Conservation (phyloP, 345 rosid genomes). For the Lumnitzera littorea region DNA sequence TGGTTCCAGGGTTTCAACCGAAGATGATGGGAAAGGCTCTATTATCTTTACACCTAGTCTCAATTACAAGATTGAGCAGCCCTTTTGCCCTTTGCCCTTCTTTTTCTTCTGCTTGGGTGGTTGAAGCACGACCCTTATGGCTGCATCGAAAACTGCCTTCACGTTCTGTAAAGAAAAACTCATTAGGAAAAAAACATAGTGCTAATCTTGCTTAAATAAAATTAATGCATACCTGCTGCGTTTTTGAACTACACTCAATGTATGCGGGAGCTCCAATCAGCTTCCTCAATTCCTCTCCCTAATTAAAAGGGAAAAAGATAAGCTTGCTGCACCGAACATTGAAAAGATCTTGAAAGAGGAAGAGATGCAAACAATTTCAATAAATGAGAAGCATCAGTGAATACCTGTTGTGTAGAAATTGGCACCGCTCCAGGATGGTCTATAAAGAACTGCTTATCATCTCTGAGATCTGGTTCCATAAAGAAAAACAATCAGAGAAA, state of each 20-base stretch:
- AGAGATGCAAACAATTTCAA: not conserved
- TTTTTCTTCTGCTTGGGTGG: constrained; percentile 84
- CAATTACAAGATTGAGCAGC: constrained; percentile 62
- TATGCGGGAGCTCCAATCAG: constrained; percentile 80
- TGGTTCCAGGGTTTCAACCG: not conserved
- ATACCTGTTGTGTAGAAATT: constrained; percentile 65
- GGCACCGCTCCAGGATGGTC: constrained; percentile 97
- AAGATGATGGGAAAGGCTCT: not conserved
- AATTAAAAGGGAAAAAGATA: not conserved
- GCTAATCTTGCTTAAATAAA: not conserved
- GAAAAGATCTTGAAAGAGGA: not conserved
- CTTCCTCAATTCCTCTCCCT: constrained; percentile 97
- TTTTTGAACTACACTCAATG: constrained; percentile 88
- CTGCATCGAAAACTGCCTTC: constrained; percentile 79
- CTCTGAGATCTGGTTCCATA: constrained; percentile 67
- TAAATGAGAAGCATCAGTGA: constrained; percentile 1
- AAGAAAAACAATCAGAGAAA: constrained; percentile 14
- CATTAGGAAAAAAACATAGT: not conserved
- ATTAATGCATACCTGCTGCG: constrained; percentile 60
- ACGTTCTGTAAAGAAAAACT: constrained; percentile 43
- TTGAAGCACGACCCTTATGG: constrained; percentile 83
- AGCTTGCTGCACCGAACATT: not conserved
- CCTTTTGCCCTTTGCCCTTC: constrained; percentile 58
- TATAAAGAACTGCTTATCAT: constrained; percentile 76
- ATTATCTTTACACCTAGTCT: constrained; percentile 13